phyloP scores from a whole-genome alignment of 2,329 filamentous ascomycete genomes.

The Penicillium expansum region DNA sequence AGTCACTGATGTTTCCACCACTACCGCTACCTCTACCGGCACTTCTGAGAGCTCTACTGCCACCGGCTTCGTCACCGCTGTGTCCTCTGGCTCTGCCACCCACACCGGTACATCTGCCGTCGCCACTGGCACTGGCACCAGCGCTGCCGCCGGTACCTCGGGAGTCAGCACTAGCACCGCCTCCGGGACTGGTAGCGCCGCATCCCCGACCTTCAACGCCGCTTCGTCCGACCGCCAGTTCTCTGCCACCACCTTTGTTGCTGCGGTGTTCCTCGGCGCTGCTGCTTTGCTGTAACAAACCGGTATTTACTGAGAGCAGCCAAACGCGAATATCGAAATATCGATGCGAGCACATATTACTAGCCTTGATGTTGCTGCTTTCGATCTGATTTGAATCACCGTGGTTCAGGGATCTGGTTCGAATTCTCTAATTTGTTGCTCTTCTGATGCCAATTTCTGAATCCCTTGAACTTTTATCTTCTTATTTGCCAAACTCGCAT shows the following conservation, averaged over 20 bases:
- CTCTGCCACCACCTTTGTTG: constrained; percentile 38
- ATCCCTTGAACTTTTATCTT: background rate
- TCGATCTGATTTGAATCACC: constrained; percentile 2
- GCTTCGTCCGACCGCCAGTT: constrained; percentile 33
- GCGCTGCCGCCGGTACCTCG: background rate
- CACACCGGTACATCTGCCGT: constrained; percentile 16
- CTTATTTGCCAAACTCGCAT: constrained; percentile 1
- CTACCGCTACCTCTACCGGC: constrained; percentile 27
- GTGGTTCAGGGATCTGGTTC: background rate
- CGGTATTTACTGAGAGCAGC: background rate
- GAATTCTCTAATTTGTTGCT: constrained; percentile 5
- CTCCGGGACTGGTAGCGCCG: constrained; percentile 15
- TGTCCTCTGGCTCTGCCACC: constrained; percentile 14
- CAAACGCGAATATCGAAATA: constrained; percentile 1
- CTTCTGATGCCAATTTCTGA: background rate
- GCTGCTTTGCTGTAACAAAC: constrained; percentile 37
- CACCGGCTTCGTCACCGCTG: constrained; percentile 23
- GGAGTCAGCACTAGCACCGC: constrained; percentile 10
- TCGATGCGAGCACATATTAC: constrained; percentile 11
- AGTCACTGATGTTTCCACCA: constrained; percentile 21
- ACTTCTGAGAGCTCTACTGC: constrained; percentile 24
- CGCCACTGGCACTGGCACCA: constrained; percentile 22
- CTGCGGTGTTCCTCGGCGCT: constrained; percentile 43
- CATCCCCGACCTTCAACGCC: constrained; percentile 23
- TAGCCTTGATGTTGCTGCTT: constrained; percentile 17